Base-by-base conservation (phyloP, 2,329 filamentous ascomycete species). In the Dissoconium aciculare region DNA sequence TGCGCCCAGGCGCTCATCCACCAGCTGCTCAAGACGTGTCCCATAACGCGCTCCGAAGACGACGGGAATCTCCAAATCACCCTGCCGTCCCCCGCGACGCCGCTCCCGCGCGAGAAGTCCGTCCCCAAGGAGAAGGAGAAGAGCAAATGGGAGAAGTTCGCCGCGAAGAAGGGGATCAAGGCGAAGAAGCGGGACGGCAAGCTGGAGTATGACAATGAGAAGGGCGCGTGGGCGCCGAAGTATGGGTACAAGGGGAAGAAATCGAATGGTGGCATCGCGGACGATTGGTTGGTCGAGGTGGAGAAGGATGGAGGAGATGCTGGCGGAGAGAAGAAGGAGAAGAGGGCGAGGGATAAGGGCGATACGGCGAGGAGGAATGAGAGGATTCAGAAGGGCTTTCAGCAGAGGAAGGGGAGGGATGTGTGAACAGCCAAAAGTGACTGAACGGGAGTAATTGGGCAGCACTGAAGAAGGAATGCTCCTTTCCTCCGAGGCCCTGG, bases 81-180 rank as follows among this genome's bases (percentile, higher is more conserved):
- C 11, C 75, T 98, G 0, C 89, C 89, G 0, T 56, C 68, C 0
- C 64, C 73, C 0, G 62, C 69, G 12, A 91, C 78, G 2, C 57
- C 65, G 1, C 66, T 95, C 3, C 89, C 89, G 14, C 78, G 89
- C 45, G 85, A 94, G 62, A 95, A 98, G 58, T 82, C 83, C 6
- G 65, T 95, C 5, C 89, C 89, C 1, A 68, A 73, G 33, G 69
- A 74, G 44, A 89, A 85, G 62, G 65, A 76, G 34, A 78, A 78
- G 44, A 95, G 87, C 36, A 93, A 84, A 57, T 98, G 89, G 89
- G 78, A 93, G 64, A 73, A 78, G 50, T 98, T 98, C 62, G 89
- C 89, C 27, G 78, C 75, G 57, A 92, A 92, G 72, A 92, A 94
- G 69, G 89, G 89, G 33, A 95, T 98, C 61, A 81, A 79, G 63